phyloP scores from a whole-genome alignment of 163 green algal genomes.

The Scenedesmus sp. region DNA sequence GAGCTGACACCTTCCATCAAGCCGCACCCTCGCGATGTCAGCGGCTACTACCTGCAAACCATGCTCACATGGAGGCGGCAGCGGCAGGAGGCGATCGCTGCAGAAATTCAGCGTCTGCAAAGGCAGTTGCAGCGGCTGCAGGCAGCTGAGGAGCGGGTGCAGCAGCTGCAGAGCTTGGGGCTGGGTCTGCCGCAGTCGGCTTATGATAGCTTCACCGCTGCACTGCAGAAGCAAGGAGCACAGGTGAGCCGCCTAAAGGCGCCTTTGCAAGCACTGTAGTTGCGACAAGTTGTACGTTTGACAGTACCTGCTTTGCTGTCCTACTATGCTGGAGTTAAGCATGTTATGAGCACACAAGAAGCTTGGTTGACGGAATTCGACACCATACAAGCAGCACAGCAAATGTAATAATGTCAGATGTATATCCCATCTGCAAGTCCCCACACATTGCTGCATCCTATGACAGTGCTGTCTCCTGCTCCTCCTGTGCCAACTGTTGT shows the following conservation, averaged over 20 bases:
- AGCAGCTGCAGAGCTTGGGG: not conserved
- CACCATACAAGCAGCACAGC: too few relatives aligned
- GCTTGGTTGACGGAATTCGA: too few relatives aligned
- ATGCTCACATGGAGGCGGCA: slow-evolving; percentile 26
- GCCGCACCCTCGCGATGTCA: not conserved
- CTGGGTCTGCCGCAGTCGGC: not conserved
- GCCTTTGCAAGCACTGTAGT: too few relatives aligned
- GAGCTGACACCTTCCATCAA: not conserved
- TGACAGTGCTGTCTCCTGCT: too few relatives aligned
- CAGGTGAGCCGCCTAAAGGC: not conserved
- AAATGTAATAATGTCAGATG: too few relatives aligned
- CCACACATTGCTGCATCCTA: too few relatives aligned
- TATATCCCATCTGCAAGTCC: too few relatives aligned
- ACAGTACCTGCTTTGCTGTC: too few relatives aligned
- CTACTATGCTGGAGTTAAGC: too few relatives aligned
- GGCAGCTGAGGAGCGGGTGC: not conserved
- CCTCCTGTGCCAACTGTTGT: not conserved
- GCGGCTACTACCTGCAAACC: not conserved
- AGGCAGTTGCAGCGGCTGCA: not conserved
- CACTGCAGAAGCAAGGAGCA: not conserved
- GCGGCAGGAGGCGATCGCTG: not conserved
- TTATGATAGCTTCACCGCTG: not conserved
- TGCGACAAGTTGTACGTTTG: too few relatives aligned
- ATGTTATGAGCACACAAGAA: too few relatives aligned
- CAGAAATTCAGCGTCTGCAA: not conserved